Conservation (phyloP, 2,329 filamentous ascomycete genomes). For the Phialophora chinensis region DNA sequence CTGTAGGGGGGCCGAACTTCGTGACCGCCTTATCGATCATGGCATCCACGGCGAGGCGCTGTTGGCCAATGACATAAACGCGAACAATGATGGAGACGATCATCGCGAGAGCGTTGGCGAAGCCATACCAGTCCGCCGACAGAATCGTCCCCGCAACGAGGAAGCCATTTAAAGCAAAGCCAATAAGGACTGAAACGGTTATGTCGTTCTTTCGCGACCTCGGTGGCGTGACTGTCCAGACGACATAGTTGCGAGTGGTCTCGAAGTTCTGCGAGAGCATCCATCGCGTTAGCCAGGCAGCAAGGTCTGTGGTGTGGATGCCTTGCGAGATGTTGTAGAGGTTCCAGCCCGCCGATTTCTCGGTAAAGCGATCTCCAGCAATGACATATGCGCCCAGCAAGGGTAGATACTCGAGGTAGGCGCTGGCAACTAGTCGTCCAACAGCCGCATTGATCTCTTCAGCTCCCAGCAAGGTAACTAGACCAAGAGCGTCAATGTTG, state of each 20-base stretch:
- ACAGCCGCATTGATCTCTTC: slow-evolving; percentile 38
- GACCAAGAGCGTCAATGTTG: slow-evolving; percentile 39
- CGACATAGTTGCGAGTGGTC: slow-evolving; percentile 28
- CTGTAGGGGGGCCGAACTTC: slow-evolving; percentile 6
- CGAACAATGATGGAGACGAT: slow-evolving; percentile 32
- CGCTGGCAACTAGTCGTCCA: slow-evolving; percentile 36
- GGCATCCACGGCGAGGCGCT: slow-evolving; percentile 27
- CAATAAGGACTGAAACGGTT: slow-evolving; percentile 21
- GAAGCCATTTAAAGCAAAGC: slow-evolving; percentile 28
- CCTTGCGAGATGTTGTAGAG: slow-evolving; percentile 40
- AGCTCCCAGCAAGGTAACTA: slow-evolving; percentile 40
- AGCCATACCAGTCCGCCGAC: slow-evolving; percentile 34
- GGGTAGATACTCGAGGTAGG: slow-evolving; percentile 37
- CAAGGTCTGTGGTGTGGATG: slow-evolving; percentile 37
- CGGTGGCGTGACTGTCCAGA: slow-evolving; percentile 27
- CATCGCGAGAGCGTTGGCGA: slow-evolving; percentile 35
- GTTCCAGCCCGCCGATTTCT: slow-evolving; percentile 34
- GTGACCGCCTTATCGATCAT: slow-evolving; percentile 22
- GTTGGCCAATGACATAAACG: slow-evolving; percentile 28
- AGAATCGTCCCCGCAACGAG: slow-evolving; percentile 30
- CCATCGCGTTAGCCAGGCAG: slow-evolving; percentile 35
- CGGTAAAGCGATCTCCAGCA: slow-evolving; percentile 36
- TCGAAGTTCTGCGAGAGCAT: slow-evolving; percentile 33
- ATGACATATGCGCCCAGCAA: slow-evolving; percentile 39
- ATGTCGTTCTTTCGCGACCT: slow-evolving; percentile 18